Percentiles rank a stretch among this genome's conserved stretches.
phyloP scores from a whole-genome alignment of 2,329 filamentous ascomycete species.

The Drechslera avenae region DNA sequence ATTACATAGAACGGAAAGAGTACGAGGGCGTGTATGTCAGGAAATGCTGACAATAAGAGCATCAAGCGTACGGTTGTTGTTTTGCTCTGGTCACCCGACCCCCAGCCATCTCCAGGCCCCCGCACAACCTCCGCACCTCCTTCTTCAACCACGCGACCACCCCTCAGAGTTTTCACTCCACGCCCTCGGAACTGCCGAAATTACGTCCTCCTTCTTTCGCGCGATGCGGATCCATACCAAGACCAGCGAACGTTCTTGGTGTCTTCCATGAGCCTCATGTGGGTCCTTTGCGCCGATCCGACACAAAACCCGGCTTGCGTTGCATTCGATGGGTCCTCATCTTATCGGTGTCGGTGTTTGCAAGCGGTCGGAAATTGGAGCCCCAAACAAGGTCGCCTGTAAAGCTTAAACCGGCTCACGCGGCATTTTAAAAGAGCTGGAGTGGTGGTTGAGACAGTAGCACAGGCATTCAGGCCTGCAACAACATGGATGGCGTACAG shows the following conservation, averaged over 20 bases:
- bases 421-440: slow-evolving; percentile 16
- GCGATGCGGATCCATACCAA: slow-evolving; percentile 9
- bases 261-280: slow-evolving; percentile 17
- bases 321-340: slow-evolving; percentile 6
- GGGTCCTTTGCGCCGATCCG: slow-evolving; percentile 11
- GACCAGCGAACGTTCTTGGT: slow-evolving; percentile 12
- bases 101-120: slow-evolving; percentile 4
- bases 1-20: no score
- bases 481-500: slow-evolving; percentile 11
- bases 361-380: slow-evolving; percentile 10
- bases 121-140: slow-evolving; percentile 9
- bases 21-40: no score
- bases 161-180: slow-evolving; percentile 9
- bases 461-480: slow-evolving; percentile 15
- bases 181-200: slow-evolving; percentile 12
- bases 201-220: slow-evolving; percentile 5
- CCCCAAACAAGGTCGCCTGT: slow-evolving; percentile 1
- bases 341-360: neutral
- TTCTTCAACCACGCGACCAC: slow-evolving; percentile 10
- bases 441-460: slow-evolving; percentile 8
- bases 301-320: slow-evolving; percentile 7
- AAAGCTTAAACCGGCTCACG: slow-evolving; percentile 11
- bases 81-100: no score
- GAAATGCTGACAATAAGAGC: no score
- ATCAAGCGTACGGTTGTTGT: no score